Conservation (phyloP, 139 green algal species). For the Chlamydomonas schloesseri region DNA sequence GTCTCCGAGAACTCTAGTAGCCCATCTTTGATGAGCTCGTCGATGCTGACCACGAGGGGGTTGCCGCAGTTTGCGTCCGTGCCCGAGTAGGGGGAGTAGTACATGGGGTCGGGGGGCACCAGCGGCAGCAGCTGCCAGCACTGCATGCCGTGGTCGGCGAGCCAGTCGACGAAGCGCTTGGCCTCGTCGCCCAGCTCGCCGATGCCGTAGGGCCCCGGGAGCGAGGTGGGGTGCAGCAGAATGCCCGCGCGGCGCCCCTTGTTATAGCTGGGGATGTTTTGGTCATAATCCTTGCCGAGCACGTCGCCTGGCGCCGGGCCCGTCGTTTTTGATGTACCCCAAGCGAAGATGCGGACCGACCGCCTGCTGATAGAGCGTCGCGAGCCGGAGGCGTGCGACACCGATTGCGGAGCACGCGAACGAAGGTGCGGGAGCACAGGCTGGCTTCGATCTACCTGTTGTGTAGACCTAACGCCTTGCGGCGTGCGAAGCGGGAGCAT, state of each 20-base stretch:
- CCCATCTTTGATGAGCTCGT: slow-evolving; percentile 86
- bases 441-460: too few relatives aligned
- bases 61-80: slow-evolving; percentile 95
- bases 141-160: slow-evolving; percentile 62
- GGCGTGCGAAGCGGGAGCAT: slow-evolving; percentile 27
- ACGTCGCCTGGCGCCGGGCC: slow-evolving; percentile 27
- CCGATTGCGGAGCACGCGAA: too few relatives aligned
- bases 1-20: slow-evolving; percentile 80
- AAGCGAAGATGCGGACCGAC: too few relatives aligned
- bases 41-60: slow-evolving; percentile 90
- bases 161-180: slow-evolving; percentile 92
- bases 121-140: slow-evolving; percentile 92
- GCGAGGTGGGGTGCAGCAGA: slow-evolving; percentile 94
- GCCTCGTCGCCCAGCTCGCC: slow-evolving; percentile 90
- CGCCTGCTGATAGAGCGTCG: too few relatives aligned
- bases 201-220: slow-evolving; percentile 90
- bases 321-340: neutral
- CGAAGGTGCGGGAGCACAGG: too few relatives aligned
- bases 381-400: too few relatives aligned
- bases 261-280: slow-evolving; percentile 57
- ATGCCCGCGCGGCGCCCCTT: slow-evolving; percentile 80
- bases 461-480: slow-evolving; percentile 4
- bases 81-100: slow-evolving; percentile 95
- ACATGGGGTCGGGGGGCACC: slow-evolving; percentile 92
- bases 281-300: slow-evolving; percentile 55